Conservation (phyloP, 148 eudicot species). For the Nepenthes gracilis region DNA sequence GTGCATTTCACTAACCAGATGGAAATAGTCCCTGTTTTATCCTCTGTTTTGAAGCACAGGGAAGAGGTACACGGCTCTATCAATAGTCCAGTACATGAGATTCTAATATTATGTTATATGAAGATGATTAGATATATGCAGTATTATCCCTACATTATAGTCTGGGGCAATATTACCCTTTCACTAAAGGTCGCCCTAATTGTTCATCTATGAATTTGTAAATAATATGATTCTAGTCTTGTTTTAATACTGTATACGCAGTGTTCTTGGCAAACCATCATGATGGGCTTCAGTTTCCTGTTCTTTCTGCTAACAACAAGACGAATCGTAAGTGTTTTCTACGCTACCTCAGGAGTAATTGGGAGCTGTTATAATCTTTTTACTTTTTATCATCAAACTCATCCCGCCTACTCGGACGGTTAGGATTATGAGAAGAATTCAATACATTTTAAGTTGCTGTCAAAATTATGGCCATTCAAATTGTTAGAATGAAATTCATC, state of each 20-base stretch:
- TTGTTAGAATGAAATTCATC: too few species aligned
- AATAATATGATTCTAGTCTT: too few species aligned
- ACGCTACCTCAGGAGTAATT: background rate
- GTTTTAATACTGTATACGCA: constrained; percentile 21
- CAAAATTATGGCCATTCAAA: too few species aligned
- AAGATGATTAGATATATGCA: background rate
- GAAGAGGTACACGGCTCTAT: constrained; percentile 42
- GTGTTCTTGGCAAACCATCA: constrained; percentile 89
- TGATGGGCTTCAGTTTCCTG: constrained; percentile 72
- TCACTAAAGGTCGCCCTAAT: too few species aligned
- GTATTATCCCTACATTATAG: too few species aligned
- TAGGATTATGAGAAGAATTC: too few species aligned
- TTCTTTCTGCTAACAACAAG: constrained; percentile 55
- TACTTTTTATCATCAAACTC: too few species aligned
- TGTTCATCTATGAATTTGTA: too few species aligned
- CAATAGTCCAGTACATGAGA: background rate
- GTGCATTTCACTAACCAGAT: constrained; percentile 76
- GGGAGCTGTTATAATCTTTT: too few species aligned
- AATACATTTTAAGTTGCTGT: too few species aligned
- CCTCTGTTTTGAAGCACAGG: constrained; percentile 51
- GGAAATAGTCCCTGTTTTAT: constrained; percentile 73
- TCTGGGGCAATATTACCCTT: too few species aligned
- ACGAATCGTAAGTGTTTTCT: constrained; percentile 43
- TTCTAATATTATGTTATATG: background rate
- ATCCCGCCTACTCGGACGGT: too few species aligned